phyloP scores from a whole-genome alignment of 2,329 filamentous ascomycete genomes.

The Ophiostoma australiae region DNA sequence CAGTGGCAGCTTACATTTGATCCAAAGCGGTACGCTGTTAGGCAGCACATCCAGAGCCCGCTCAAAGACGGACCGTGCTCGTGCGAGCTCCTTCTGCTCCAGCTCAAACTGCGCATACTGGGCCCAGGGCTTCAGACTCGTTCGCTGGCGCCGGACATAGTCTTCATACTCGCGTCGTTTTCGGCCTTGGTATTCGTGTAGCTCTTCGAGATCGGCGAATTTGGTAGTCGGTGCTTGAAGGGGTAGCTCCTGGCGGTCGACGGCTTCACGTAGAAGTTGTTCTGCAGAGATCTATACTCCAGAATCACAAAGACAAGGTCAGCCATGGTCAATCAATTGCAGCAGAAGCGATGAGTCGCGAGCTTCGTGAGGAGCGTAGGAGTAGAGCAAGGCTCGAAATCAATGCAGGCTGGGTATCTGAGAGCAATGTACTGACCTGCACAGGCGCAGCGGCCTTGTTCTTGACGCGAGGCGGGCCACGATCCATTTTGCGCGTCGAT shows the following conservation, averaged over 20 bases:
- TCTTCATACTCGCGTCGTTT: conserved; percentile 97
- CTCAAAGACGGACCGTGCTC: conserved; percentile 90
- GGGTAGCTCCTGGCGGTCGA: conserved; percentile 86
- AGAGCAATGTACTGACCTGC: conserved; percentile 34
- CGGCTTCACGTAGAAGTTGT: conserved; percentile 93
- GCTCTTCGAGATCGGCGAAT: conserved; percentile 93
- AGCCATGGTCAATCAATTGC: not conserved
- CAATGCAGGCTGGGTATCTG: not conserved
- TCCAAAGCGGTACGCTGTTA: conserved; percentile 81
- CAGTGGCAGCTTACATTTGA: conserved; percentile 39
- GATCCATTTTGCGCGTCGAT: conserved; percentile 63
- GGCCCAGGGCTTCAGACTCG: conserved; percentile 99
- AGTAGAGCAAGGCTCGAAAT: not conserved
- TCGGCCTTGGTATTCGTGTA: conserved; percentile 93
- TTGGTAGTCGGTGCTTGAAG: conserved; percentile 89
- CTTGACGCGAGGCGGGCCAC: conserved; percentile 92
- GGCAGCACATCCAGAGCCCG: conserved; percentile 87
- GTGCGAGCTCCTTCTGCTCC: conserved; percentile 93
- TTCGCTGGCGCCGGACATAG: conserved; percentile 89
- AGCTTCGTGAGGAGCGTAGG: not conserved
- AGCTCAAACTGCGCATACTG: conserved; percentile 96
- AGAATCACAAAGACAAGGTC: not conserved
- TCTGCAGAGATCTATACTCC: conserved; percentile 79
- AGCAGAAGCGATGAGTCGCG: conserved; percentile 32
- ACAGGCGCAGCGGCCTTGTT: conserved; percentile 89